These are phyloP conservation scores for Candida broadrunensis DNA, from an alignment of 805 yeast species.

Conservation along the genomic window DNA sequence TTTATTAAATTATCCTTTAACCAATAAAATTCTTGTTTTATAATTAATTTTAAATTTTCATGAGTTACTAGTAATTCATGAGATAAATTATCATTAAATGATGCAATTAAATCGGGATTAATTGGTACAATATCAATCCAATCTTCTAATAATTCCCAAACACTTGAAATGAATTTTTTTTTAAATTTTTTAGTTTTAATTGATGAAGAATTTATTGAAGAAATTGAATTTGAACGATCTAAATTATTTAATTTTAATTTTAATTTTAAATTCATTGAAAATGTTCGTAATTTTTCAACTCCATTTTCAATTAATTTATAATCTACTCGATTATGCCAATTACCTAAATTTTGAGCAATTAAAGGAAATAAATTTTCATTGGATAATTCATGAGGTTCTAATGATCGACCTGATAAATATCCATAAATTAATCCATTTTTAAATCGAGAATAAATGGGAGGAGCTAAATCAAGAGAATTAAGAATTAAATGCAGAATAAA, in stretches of 20 bases:
- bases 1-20: conserved; percentile 20
- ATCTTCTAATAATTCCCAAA: conserved; percentile 59
- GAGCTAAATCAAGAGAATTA: conserved; percentile 60
- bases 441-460: conserved; percentile 64
- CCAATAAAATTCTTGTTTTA: conserved; percentile 57
- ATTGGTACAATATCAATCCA: conserved; percentile 67
- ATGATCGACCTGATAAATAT: conserved; percentile 60
- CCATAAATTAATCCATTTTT: conserved; percentile 74
- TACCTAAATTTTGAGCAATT: conserved; percentile 65
- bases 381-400: conserved; percentile 53
- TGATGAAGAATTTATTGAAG: neutral
- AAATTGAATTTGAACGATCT: neutral
- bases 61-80: conserved; percentile 11
- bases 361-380: conserved; percentile 47
- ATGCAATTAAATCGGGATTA: conserved; percentile 33
- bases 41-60: conserved; percentile 32
- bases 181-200: conserved; percentile 12
- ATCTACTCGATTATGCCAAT: conserved; percentile 60
- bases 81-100: conserved; percentile 33
- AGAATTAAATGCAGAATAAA: conserved; percentile 67
- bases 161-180: conserved; percentile 35
- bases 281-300: conserved; percentile 32
- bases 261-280: conserved; percentile 3
- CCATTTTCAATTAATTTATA: conserved; percentile 47
- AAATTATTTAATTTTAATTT: conserved; percentile 1